These are phyloP conservation scores for Phylloporus rhodoxanthus DNA, from an alignment of 768 basidiomycete species.

Conservation along the genomic window DNA sequence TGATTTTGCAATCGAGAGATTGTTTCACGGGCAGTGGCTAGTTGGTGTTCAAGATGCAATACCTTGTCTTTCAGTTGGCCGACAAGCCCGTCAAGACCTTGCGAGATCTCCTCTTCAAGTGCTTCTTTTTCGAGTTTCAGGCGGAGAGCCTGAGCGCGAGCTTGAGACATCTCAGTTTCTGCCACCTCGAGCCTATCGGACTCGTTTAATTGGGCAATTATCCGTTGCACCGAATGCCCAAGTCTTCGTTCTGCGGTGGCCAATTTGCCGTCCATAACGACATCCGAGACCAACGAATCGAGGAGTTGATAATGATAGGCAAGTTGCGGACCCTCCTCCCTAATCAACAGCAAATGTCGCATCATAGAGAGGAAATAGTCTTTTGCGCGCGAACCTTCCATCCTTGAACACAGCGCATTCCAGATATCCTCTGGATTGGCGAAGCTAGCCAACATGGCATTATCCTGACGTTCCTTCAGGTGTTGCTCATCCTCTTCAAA, in stretches of 20 bases:
- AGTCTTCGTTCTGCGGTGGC: conserved; percentile 78
- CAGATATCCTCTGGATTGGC: conserved; percentile 83
- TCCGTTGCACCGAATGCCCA: conserved; percentile 82
- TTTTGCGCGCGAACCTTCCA: conserved; percentile 70
- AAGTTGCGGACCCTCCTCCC: conserved; percentile 78
- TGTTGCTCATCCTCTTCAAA: conserved; percentile 73
- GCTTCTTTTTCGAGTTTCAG: conserved; percentile 77
- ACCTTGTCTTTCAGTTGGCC: conserved; percentile 73
- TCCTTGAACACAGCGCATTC: conserved; percentile 69
- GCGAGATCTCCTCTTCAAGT: conserved; percentile 75
- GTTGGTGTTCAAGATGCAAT: conserved; percentile 66
- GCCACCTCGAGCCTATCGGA: conserved; percentile 76
- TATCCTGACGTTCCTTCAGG: conserved; percentile 68
- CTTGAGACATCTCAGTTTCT: conserved; percentile 69
- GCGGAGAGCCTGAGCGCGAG: conserved; percentile 56
- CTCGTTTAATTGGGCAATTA: conserved; percentile 87
- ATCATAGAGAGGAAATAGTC: conserved; percentile 90
- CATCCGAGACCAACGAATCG: conserved; percentile 81
- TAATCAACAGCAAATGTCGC: conserved; percentile 87
- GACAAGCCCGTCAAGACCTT: conserved; percentile 78
- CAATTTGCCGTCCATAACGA: conserved; percentile 89
- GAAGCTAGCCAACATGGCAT: conserved; percentile 70
- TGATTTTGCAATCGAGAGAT: conserved; percentile 71
- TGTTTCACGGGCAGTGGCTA: conserved; percentile 72
- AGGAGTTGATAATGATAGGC: conserved; percentile 88